Evolutionary conservation across 164 flowering plant genomes (phyloP).

Genomic region (Magnolia changhungtana): DNA sequence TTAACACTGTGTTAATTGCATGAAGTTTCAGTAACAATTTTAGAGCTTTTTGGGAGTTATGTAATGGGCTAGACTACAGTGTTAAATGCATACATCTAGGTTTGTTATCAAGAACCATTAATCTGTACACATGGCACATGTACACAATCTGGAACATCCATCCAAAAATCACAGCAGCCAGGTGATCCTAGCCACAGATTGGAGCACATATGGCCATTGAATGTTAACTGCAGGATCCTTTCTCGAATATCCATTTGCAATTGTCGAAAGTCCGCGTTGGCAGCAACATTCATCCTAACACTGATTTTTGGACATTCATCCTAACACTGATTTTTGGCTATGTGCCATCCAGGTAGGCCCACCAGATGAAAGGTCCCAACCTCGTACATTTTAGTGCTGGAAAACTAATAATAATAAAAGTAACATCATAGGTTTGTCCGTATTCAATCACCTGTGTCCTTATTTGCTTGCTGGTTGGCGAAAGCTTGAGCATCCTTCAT

Average conservation of each 20-base stretch:
- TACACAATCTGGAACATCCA: background rate
- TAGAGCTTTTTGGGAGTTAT: background rate
- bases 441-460: slow-evolving; percentile 52
- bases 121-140: background rate
- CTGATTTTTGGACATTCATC: background rate
- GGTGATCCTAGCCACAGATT: background rate
- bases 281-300: background rate
- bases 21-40: slow-evolving; percentile 4
- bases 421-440: background rate
- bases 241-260: background rate
- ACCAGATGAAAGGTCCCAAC: background rate
- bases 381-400: background rate
- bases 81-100: background rate
- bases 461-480: slow-evolving; percentile 79
- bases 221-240: background rate
- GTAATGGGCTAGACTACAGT: background rate
- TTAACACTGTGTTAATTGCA: slow-evolving; percentile 1
- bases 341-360: background rate
- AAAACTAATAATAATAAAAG: background rate
- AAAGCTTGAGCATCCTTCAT: slow-evolving; percentile 85
- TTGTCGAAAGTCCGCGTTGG: background rate
- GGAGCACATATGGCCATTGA: background rate
- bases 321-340: background rate
- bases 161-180: background rate
- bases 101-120: background rate